Base-by-base conservation (phyloP, 202 grass and related monocot genomes). In the Cymbopogon flexuosus region DNA sequence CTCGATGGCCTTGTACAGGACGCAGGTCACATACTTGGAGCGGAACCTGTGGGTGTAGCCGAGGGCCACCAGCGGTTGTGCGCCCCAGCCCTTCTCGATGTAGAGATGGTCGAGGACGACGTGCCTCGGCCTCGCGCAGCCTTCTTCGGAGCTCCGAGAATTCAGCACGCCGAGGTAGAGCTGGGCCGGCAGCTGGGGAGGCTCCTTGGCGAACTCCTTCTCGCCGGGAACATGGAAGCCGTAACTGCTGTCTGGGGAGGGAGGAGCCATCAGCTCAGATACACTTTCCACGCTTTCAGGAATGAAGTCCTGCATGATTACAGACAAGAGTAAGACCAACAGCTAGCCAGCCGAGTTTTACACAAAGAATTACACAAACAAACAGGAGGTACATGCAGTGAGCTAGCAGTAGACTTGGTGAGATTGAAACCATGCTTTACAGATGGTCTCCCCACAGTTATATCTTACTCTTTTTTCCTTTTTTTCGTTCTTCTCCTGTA, bases 121-220 rank as follows among this genome's bases (percentile, higher is more conserved):
- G 54, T 93, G 92, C 59, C 85, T 84, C 0, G 90, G 92, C 47
- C 64, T 86, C 6, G 76, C 46, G 19, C 80, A 89, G 41, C 81
- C 76, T 62, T 83, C 84, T 0, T 84, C 79, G 3, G 86, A 80
- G 8, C 80, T 70, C 15, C 85, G 77, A 2, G 88, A 87, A 56
- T 90, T 90, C 2, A 99, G 79, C 72, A 93, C 87, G 45, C 81
- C 84, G 0, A 93, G 78, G 21, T 92, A 89, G 23, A 95, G 87
- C 70, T 90, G 88, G 30, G 88, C 30, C 47, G 88, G 92, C 21
- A 91, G 46, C 24, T 78, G 62, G 33, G 84, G 96, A 1, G 96
- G 90, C 79, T 99, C 96, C 81, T 99, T 99, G 10, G 84, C 33
- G 12, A 94, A 86, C 65, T 98, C 90, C 77, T 95, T 87, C 2